Percentiles rank a stretch among this genome's conserved stretches.
Evolutionary conservation across 2,329 filamentous ascomycete genomes (phyloP).

Genomic region (Venturia carpophila): DNA sequence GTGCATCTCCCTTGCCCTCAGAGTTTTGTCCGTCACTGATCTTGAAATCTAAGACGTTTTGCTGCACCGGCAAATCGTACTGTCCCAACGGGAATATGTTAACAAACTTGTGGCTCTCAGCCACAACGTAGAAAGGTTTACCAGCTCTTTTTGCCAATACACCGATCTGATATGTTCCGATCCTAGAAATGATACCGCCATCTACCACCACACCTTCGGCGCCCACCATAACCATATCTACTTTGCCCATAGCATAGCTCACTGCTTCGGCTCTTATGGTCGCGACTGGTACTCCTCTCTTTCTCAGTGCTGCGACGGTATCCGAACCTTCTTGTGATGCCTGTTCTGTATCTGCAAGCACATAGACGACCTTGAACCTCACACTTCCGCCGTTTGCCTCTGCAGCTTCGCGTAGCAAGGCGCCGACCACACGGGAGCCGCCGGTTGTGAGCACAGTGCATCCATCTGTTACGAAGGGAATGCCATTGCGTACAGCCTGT

Average conservation of each 20-base stretch:
- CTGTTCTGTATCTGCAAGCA: slow-evolving; percentile 29
- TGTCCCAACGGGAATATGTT: slow-evolving; percentile 77
- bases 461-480: slow-evolving; percentile 69
- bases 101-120: slow-evolving; percentile 95
- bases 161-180: slow-evolving; percentile 83
- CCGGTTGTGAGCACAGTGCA: slow-evolving; percentile 84
- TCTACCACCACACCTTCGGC: slow-evolving; percentile 87
- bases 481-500: slow-evolving; percentile 72
- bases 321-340: slow-evolving; percentile 53
- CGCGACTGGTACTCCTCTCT: slow-evolving; percentile 71
- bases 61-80: slow-evolving; percentile 70
- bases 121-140: slow-evolving; percentile 81
- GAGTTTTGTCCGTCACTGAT: slow-evolving; percentile 34
- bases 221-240: slow-evolving; percentile 60
- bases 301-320: slow-evolving; percentile 63
- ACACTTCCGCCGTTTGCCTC: slow-evolving; percentile 55
- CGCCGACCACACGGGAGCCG: slow-evolving; percentile 74
- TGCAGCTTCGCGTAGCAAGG: slow-evolving; percentile 65
- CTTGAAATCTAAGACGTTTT: slow-evolving; percentile 68
- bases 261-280: slow-evolving; percentile 69
- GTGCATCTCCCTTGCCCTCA: not conserved
- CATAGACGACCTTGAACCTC: slow-evolving; percentile 76
- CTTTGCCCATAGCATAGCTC: slow-evolving; percentile 68
- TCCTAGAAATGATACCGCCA: slow-evolving; percentile 80
- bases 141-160: slow-evolving; percentile 65